Conservation (phyloP, 257 asterid species). For the Penstemon eatonii region DNA sequence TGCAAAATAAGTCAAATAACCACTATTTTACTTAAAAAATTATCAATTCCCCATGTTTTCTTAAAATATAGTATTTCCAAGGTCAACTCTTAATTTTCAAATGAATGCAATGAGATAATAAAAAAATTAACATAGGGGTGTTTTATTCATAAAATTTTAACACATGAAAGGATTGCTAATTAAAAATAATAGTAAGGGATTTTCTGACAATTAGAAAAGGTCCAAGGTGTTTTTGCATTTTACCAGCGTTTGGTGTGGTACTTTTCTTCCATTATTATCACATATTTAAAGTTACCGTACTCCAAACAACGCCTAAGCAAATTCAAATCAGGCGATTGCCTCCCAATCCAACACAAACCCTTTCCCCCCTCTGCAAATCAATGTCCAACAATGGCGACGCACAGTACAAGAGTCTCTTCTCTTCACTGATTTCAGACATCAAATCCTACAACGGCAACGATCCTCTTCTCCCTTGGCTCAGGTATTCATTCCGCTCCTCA, state of each 20-base stretch:
- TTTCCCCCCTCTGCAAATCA: constrained; percentile 5
- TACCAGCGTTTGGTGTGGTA: too few species aligned
- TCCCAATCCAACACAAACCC: constrained; percentile 7
- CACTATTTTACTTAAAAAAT: too few species aligned
- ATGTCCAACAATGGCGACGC: constrained; percentile 49
- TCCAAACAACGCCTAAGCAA: constrained; percentile 30
- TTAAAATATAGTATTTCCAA: too few species aligned
- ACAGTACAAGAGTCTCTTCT: constrained; percentile 52
- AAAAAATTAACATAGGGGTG: too few species aligned
- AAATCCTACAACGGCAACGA: constrained; percentile 72
- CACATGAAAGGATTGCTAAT: too few species aligned
- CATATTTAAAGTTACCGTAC: not conserved
- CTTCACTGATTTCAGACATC: constrained; percentile 72
- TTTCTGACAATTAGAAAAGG: not conserved
- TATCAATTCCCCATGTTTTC: too few species aligned
- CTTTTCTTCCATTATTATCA: too few species aligned
- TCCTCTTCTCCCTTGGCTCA: constrained; percentile 93
- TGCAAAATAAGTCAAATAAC: too few species aligned
- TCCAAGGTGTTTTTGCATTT: too few species aligned
- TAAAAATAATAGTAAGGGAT: not conserved
- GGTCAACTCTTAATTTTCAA: too few species aligned
- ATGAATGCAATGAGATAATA: too few species aligned
- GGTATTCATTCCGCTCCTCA: constrained; percentile 43
- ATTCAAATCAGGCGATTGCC: constrained; percentile 37
- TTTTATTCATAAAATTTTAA: too few species aligned